Percentiles rank a stretch among this genome's conserved stretches.
Conservation (phyloP, 2,329 filamentous ascomycete genomes). For the Fusarium nanum region DNA sequence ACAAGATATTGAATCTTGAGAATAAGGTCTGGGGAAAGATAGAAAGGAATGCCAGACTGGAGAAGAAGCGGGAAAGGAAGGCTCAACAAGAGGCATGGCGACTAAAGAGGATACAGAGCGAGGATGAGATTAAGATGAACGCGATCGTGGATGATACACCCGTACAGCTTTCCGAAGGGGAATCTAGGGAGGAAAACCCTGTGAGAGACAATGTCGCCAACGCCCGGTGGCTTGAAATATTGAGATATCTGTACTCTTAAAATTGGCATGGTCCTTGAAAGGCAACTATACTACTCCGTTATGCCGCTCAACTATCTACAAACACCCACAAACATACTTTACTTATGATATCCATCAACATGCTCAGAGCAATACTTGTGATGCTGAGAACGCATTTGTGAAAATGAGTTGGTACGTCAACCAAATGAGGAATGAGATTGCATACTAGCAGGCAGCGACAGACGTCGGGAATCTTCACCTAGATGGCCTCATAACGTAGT, state of each 20-base stretch:
- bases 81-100: background rate
- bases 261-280: background rate
- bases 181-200: background rate
- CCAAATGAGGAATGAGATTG: background rate
- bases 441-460: background rate
- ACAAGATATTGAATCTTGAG: conserved; percentile 66
- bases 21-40: conserved; percentile 70
- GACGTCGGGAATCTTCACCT: background rate
- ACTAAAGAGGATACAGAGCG: background rate
- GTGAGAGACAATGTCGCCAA: background rate
- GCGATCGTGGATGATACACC: background rate
- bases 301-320: background rate
- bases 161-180: background rate
- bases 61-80: background rate
- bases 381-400: too few species aligned
- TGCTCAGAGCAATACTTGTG: background rate
- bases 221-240: background rate
- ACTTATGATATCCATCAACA: background rate
- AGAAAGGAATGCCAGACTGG: background rate
- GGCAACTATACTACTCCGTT: background rate
- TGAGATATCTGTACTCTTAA: background rate
- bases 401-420: background rate
- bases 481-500: background rate
- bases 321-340: background rate
- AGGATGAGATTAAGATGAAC: too few species aligned